Base-by-base conservation (phyloP, 192 early-diverging fungal species). In the Gaertneriomyces sp. region DNA sequence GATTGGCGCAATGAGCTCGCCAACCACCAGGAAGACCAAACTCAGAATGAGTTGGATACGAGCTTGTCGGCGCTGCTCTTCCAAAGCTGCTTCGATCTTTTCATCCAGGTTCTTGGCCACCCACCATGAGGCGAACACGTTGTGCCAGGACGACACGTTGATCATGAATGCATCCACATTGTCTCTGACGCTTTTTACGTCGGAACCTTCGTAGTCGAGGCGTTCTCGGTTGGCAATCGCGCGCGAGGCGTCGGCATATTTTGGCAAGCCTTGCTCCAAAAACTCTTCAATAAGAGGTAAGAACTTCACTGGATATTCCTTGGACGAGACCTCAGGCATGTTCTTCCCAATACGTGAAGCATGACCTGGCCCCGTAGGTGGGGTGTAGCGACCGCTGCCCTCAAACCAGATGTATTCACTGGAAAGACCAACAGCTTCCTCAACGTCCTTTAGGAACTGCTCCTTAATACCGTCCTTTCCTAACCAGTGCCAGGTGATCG, bases 1-100 rank as follows among this genome's bases (percentile, higher is more conserved):
- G 11, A 56, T n/a, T 11, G 54, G 54, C 11, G 16, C 54, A 56
- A 56, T 56, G 54, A 56, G 54, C 20, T 56, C 54, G n/a, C 54
- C 54, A 25, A 56, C 54, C 10, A 56, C n/a, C 54, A 56, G 11
- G 54, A 56, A 56, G 25, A 56, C 54, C n/a, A 56, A 17, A 25
- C 25, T 56, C n/a, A 56, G 25, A 33, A 56, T 56, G n/a, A 56
- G 25, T 11, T 56, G 16, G 25, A 56, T 56, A 11, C n/a, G n/a
- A 56, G 54, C 54, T n/a, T n/a, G 16, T 25, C 25, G 12, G n/a
- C 20, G 12, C 3, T 56, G 54, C 54, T 56, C 25, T 25, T 56
- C 54, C n/a, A 56, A 25, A 12, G 12, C n/a, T 0, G n/a, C 54
- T n/a, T 33, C 25, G 20, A 56, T 56, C 54, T 56, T 56, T 12